Percentiles rank a stretch among this genome's conserved stretches.
Evolutionary conservation across 1,284 basidiomycete species (phyloP).

Genomic region (Tetrapyrgos nigripes): DNA sequence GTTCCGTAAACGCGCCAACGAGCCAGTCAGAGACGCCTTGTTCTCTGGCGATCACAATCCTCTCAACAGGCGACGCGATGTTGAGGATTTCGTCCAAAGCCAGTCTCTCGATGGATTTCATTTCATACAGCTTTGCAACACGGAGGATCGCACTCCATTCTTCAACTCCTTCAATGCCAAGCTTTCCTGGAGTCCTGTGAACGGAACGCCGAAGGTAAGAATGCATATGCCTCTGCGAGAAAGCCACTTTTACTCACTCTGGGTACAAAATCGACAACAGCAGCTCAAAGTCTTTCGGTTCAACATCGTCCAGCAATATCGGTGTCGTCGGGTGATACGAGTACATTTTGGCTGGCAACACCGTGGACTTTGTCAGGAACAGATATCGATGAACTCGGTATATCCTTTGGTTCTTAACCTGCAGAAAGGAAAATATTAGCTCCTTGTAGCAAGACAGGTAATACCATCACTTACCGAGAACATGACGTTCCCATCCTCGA

Average conservation of each 20-base stretch:
- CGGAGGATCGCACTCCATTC: constrained; percentile 47
- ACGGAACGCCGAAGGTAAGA: background rate
- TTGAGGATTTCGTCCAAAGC: constrained; percentile 37
- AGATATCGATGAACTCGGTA: constrained; percentile 36
- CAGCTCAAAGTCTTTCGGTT: constrained; percentile 34
- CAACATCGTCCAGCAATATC: constrained; percentile 24
- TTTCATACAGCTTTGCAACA: constrained; percentile 39
- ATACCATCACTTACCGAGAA: background rate
- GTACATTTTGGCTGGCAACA: constrained; percentile 31
- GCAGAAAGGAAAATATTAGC: background rate
- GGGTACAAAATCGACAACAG: constrained; percentile 37
- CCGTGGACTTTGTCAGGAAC: constrained; percentile 38
- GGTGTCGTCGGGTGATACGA: constrained; percentile 12
- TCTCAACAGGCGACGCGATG: constrained; percentile 37
- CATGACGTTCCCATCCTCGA: constrained; percentile 6
- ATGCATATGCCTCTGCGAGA: background rate
- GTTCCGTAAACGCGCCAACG: constrained; percentile 38
- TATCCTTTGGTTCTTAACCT: constrained; percentile 30
- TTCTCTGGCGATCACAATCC: constrained; percentile 38
- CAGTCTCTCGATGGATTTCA: constrained; percentile 37
- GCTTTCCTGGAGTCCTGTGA: constrained; percentile 38
- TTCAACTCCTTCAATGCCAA: constrained; percentile 34
- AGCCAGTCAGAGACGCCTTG: constrained; percentile 40
- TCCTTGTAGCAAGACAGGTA: background rate
- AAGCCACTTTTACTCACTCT: constrained; percentile 27